These are phyloP conservation scores for Metahyphopichia silvanorum DNA, from an alignment of 805 yeast species.

Conservation along the genomic window DNA sequence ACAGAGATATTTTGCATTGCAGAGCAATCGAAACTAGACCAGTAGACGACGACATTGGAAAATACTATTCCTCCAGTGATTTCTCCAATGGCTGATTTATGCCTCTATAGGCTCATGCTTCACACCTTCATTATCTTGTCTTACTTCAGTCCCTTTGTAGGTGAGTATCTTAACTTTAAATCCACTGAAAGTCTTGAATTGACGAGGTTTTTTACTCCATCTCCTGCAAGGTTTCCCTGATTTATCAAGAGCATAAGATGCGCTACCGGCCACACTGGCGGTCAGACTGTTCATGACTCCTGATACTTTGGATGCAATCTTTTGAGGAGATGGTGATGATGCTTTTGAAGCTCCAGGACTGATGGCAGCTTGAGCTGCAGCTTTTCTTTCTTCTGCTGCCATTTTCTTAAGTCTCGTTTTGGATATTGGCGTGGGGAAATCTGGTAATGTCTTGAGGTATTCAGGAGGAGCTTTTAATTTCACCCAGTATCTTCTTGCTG, in stretches of 20 bases:
- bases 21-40: too few relatives aligned
- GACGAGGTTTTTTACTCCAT: conserved; percentile 32
- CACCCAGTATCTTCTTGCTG: conserved; percentile 32
- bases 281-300: too few relatives aligned
- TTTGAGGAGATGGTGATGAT: conserved; percentile 24
- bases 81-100: neutral
- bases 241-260: conserved; percentile 28
- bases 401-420: conserved; percentile 30
- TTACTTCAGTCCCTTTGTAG: conserved; percentile 6
- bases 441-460: conserved; percentile 32
- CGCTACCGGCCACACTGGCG: neutral
- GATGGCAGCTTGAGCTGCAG: neutral
- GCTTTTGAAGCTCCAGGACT: conserved; percentile 14
- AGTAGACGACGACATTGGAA: too few relatives aligned
- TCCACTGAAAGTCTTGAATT: conserved; percentile 43
- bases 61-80: too few relatives aligned
- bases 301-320: conserved; percentile 1
- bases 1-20: too few relatives aligned
- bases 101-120: neutral
- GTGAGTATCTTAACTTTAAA: conserved; percentile 29
- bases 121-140: neutral
- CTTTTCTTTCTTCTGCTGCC: conserved; percentile 26
- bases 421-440: conserved; percentile 27
- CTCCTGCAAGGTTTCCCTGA: conserved; percentile 30
- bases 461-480: conserved; percentile 28